Evolutionary conservation across 257 asterid species (phyloP).

Genomic region (Rhazya stricta): DNA sequence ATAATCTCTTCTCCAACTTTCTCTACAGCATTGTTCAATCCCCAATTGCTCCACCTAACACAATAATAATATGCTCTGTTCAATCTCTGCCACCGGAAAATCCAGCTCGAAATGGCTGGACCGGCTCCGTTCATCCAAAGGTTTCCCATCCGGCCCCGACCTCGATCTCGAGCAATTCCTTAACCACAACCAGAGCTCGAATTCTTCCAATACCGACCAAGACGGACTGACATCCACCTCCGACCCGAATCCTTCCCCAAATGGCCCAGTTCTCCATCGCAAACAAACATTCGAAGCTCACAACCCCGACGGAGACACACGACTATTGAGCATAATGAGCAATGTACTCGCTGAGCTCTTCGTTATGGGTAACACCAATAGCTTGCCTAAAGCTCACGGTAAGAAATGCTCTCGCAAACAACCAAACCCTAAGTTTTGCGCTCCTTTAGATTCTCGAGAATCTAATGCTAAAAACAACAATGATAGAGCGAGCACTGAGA

Average conservation of each 20-base stretch:
- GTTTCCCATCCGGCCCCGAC: slow-evolving; percentile 44
- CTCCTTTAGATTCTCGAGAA: slow-evolving; percentile 20
- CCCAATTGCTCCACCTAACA: neutral
- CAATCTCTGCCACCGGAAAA: slow-evolving; percentile 44
- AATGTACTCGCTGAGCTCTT: slow-evolving; percentile 74
- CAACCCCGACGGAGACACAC: slow-evolving; percentile 21
- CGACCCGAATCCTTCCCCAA: slow-evolving; percentile 14
- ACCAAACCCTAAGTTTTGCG: slow-evolving; percentile 58
- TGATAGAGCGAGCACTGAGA: slow-evolving; percentile 23
- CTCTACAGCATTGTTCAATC: slow-evolving; percentile 1
- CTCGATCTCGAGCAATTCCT: slow-evolving; percentile 57
- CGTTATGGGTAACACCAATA: slow-evolving; percentile 47
- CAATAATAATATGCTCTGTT: slow-evolving; percentile 48
- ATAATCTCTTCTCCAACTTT: neutral
- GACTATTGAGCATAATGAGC: slow-evolving; percentile 32
- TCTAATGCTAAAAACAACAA: slow-evolving; percentile 10
- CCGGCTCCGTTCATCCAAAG: slow-evolving; percentile 73
- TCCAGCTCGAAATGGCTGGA: slow-evolving; percentile 69
- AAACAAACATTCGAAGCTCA: neutral
- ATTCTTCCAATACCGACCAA: slow-evolving; percentile 15
- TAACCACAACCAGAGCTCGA: slow-evolving; percentile 30
- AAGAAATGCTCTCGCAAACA: slow-evolving; percentile 65
- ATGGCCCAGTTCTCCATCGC: slow-evolving; percentile 8
- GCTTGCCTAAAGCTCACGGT: slow-evolving; percentile 14
- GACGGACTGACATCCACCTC: slow-evolving; percentile 8